Evolutionary conservation across 148 eudicot species (phyloP).

Genomic region (Polygonum maritimum): DNA sequence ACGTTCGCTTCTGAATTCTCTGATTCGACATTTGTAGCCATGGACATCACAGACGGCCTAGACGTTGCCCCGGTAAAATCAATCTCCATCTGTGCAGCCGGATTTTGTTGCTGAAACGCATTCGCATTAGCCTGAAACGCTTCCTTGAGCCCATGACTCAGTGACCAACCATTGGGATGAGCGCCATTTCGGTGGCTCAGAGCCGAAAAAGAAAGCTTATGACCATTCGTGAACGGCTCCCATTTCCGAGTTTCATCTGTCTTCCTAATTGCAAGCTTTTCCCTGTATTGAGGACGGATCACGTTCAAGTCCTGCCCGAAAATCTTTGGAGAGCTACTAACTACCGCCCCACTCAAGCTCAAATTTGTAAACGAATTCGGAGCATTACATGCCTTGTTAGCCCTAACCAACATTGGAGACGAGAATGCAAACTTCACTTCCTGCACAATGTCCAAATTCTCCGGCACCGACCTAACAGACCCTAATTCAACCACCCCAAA

Average conservation of each 20-base stretch:
- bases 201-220: constrained; percentile 24
- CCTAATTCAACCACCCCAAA: constrained; percentile 86
- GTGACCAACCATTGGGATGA: constrained; percentile 36
- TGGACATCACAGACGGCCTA: constrained; percentile 24
- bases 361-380: neutral
- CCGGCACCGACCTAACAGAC: constrained; percentile 52
- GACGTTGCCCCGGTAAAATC: constrained; percentile 65
- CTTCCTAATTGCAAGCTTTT: constrained; percentile 54
- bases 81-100: constrained; percentile 43
- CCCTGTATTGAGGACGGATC: constrained; percentile 32
- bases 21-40: constrained; percentile 41
- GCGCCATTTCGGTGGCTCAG: constrained; percentile 31
- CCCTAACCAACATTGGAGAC: constrained; percentile 13
- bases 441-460: constrained; percentile 43
- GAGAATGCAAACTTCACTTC: constrained; percentile 44
- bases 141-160: constrained; percentile 28
- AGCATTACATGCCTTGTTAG: constrained; percentile 6
- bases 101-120: constrained; percentile 39
- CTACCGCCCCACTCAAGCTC: neutral
- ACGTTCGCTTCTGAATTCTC: constrained; percentile 48
- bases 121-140: constrained; percentile 29
- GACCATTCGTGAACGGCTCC: constrained; percentile 34
- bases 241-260: constrained; percentile 21
- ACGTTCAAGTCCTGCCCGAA: constrained; percentile 15
- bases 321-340: constrained; percentile 1